Evolutionary conservation across 2,329 filamentous ascomycete species (phyloP).

Genomic region (Tolypocladium ophioglossoides): DNA sequence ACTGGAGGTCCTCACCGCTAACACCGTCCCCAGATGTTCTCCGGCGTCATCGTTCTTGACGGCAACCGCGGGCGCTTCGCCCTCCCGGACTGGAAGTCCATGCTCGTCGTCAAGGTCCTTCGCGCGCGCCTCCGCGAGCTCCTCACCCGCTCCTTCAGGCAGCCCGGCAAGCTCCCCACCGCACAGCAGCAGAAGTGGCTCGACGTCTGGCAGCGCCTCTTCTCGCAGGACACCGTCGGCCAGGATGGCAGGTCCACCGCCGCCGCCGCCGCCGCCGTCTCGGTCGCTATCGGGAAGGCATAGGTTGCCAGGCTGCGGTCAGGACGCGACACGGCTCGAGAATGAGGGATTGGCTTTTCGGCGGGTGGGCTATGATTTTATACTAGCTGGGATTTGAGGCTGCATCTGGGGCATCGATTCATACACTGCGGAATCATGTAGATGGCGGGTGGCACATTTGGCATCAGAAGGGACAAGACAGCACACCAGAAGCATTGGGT

Average conservation of each 20-base stretch:
- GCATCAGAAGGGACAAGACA: background rate
- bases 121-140: slow-evolving; percentile 65
- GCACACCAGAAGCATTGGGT: background rate
- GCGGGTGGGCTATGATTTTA: background rate
- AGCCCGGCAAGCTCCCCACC: slow-evolving; percentile 50
- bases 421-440: background rate
- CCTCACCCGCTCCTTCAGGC: slow-evolving; percentile 59
- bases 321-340: too few relatives aligned
- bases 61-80: slow-evolving; percentile 78
- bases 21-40: slow-evolving; percentile 53
- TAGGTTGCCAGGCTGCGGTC: slow-evolving; percentile 8
- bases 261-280: slow-evolving; percentile 23
- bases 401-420: background rate
- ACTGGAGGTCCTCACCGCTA: background rate
- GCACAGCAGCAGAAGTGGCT: slow-evolving; percentile 64
- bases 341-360: background rate
- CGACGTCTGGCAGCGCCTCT: slow-evolving; percentile 63
- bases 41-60: slow-evolving; percentile 78
- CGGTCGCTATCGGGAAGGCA: slow-evolving; percentile 16
- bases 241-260: slow-evolving; percentile 38
- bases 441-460: background rate
- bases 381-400: background rate
- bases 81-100: slow-evolving; percentile 78
- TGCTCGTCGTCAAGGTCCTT: slow-evolving; percentile 79
- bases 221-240: slow-evolving; percentile 38